These are phyloP conservation scores for Boletus vermiculosoides DNA, from an alignment of 768 basidiomycete genomes.

Conservation along the genomic window DNA sequence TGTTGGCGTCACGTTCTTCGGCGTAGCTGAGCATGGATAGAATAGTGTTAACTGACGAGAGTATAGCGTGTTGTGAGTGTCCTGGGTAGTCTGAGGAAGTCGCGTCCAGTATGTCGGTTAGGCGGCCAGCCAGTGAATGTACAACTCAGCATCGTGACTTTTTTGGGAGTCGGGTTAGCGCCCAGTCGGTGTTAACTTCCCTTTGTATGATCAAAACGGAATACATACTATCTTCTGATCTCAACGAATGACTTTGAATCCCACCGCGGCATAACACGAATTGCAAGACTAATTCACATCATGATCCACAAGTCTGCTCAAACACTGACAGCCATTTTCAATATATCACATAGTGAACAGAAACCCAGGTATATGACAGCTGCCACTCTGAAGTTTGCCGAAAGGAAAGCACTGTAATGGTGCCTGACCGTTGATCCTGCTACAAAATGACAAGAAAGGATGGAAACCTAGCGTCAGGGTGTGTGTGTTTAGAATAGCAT, in stretches of 20 bases:
- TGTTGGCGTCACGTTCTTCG: conserved; percentile 35
- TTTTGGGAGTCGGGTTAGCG: neutral
- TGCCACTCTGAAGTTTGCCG: neutral
- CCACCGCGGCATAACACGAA: neutral
- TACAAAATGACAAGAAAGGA: conserved; percentile 7
- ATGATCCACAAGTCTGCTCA: neutral
- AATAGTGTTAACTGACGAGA: neutral
- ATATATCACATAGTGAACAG: conserved; percentile 10
- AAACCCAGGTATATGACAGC: conserved; percentile 17
- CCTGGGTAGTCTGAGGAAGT: neutral
- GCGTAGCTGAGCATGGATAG: conserved; percentile 30
- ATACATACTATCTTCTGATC: neutral
- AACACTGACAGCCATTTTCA: neutral
- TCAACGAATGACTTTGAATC: neutral
- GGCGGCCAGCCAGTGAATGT: too few relatives aligned
- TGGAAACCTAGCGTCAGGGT: conserved; percentile 1
- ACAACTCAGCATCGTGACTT: too few relatives aligned
- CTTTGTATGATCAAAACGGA: neutral
- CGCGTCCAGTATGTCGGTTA: neutral
- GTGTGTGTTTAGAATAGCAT: conserved; percentile 18
- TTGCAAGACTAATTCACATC: neutral
- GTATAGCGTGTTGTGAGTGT: neutral
- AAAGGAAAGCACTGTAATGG: conserved; percentile 5
- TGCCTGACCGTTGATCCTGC: conserved; percentile 11
- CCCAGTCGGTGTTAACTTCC: neutral